phyloP scores from a whole-genome alignment of 768 basidiomycete genomes.

The Albatrellus ellisii region DNA sequence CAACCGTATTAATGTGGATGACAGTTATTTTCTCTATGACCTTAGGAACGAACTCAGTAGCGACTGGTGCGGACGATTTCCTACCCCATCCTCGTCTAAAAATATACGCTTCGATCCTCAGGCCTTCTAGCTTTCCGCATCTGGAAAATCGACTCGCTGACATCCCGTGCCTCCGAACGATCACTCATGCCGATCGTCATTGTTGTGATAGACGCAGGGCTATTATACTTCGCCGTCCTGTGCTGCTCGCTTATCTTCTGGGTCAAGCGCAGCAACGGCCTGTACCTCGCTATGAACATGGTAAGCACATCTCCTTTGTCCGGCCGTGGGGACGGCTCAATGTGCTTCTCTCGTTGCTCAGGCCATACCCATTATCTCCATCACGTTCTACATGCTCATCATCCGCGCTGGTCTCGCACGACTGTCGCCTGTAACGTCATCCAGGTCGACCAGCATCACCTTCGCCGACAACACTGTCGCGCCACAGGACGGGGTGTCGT shows the following conservation, averaged over 20 bases:
- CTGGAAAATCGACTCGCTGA: conserved; percentile 1
- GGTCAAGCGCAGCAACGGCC: conserved; percentile 14
- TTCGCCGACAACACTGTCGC: too few species aligned
- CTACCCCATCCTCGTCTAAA: not conserved
- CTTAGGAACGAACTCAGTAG: not conserved
- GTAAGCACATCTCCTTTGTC: conserved; percentile 3
- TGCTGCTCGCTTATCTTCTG: conserved; percentile 16
- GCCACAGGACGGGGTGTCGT: too few species aligned
- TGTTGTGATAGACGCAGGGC: conserved; percentile 2
- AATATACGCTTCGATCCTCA: not conserved
- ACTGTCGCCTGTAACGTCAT: not conserved
- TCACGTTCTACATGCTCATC: conserved; percentile 18
- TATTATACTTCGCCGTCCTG: conserved; percentile 2
- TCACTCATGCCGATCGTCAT: not conserved
- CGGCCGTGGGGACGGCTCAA: too few species aligned
- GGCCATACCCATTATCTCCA: conserved; percentile 17
- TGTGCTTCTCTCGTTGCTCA: not conserved
- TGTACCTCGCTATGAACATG: conserved; percentile 16
- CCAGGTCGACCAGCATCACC: too few species aligned
- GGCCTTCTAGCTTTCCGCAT: conserved; percentile 2
- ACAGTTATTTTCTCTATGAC: not conserved
- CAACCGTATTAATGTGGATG: not conserved
- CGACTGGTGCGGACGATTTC: not conserved
- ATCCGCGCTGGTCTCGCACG: conserved; percentile 15
- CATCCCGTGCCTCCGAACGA: not conserved